A percentile compares a stretch with the other conserved stretches of the same genome.
Conservation (phyloP, 306 rosid genomes). For the Cicer judaicum region DNA sequence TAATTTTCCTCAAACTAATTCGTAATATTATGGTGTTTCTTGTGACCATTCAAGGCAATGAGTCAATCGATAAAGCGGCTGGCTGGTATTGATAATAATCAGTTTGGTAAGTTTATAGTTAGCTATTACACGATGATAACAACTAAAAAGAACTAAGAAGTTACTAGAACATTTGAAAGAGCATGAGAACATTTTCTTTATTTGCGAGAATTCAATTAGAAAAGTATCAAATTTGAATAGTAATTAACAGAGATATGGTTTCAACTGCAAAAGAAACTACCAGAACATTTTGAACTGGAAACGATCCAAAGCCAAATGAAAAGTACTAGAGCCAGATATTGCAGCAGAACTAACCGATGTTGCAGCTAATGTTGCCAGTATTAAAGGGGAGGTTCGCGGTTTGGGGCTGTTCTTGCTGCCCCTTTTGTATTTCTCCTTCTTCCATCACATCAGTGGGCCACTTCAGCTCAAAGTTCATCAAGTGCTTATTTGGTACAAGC, state of each 20-base stretch:
- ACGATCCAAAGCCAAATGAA: constrained; percentile 5
- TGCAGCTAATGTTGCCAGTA: not conserved
- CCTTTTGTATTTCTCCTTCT: no score
- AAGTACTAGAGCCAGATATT: not conserved
- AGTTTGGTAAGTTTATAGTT: not conserved
- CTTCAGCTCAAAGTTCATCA: constrained; percentile 18
- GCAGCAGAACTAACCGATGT: not conserved
- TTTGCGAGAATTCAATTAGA: not conserved
- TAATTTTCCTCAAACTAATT: no score
- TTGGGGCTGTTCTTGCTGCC: no score
- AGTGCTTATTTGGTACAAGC: not conserved
- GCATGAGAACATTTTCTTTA: not conserved
- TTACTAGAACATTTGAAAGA: not conserved
- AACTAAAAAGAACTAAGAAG: not conserved
- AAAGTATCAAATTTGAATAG: not conserved
- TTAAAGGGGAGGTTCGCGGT: no score
- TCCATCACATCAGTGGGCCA: not conserved
- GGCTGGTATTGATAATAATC: not conserved
- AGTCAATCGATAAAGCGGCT: not conserved
- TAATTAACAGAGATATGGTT: not conserved
- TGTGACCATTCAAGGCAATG: not conserved
- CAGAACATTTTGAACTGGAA: not conserved
- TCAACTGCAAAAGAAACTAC: not conserved
- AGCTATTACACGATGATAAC: not conserved
- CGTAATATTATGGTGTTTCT: not conserved